Percentiles rank a stretch among this genome's conserved stretches.
Evolutionary conservation across 257 asterid genomes (phyloP).

Genomic region (Solanum stenotomum): DNA sequence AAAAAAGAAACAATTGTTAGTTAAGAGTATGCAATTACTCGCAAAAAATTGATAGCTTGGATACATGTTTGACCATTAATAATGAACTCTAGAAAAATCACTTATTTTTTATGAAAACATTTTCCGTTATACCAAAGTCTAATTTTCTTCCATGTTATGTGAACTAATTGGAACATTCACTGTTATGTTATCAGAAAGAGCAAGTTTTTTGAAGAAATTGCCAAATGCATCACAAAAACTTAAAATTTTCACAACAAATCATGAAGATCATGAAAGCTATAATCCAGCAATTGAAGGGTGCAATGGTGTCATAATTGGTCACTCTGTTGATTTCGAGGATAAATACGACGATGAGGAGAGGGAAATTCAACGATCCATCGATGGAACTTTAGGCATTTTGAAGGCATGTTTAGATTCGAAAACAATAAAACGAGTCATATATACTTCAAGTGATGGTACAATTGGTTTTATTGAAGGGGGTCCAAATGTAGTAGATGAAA

Average conservation of each 20-base stretch:
- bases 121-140: too few species aligned
- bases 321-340: background rate
- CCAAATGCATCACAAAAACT: background rate
- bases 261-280: background rate
- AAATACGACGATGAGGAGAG: background rate
- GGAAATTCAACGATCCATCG: background rate
- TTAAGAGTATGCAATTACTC: background rate
- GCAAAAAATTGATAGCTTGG: background rate
- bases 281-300: background rate
- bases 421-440: conserved; percentile 38
- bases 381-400: background rate
- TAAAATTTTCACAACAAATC: background rate
- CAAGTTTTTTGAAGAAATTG: background rate
- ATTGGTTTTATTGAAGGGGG: background rate
- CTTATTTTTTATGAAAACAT: background rate
- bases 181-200: background rate
- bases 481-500: conserved; percentile 21
- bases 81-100: background rate
- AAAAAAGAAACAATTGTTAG: background rate
- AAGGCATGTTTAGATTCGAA: conserved; percentile 19
- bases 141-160: background rate
- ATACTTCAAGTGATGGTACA: conserved; percentile 28
- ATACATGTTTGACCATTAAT: too few species aligned
- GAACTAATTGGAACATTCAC: background rate
- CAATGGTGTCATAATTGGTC: background rate